These are phyloP conservation scores for Plasmodium vivax DNA, from an alignment of 169 alveolate species.

Conservation along the genomic window DNA sequence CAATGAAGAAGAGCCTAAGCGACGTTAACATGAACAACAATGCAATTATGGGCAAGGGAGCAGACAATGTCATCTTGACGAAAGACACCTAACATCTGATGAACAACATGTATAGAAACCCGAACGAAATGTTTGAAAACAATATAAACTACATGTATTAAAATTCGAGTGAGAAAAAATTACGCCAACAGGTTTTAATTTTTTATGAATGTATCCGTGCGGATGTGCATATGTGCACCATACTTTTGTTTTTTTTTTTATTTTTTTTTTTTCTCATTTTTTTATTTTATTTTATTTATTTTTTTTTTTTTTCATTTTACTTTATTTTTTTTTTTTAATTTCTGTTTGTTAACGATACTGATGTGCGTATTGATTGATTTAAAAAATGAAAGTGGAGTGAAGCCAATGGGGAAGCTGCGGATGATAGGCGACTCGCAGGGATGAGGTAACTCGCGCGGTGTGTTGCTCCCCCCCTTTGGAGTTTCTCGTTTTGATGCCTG, in stretches of 20 bases:
- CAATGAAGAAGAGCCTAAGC: constrained; percentile 7
- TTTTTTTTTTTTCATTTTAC: neutral
- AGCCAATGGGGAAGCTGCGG: neutral
- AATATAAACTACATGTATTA: constrained; percentile 10
- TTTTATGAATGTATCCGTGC: neutral
- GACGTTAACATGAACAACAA: constrained; percentile 1
- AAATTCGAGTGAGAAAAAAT: constrained; percentile 20
- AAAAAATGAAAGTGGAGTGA: neutral
- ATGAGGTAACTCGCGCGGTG: neutral
- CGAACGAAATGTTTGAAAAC: constrained; percentile 26
- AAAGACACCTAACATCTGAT: constrained; percentile 6
- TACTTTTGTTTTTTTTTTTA: neutral
- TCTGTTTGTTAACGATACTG: neutral
- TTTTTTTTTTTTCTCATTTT: no score
- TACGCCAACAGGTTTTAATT: constrained; percentile 12
- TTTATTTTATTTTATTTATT: no score
- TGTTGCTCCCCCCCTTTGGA: neutral
- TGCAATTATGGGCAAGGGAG: neutral
- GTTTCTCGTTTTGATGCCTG: neutral
- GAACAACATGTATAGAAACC: constrained; percentile 16
- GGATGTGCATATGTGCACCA: neutral
- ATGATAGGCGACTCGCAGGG: neutral
- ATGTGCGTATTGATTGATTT: neutral
- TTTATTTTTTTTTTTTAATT: neutral
- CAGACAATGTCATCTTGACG: neutral